Evolutionary conservation across 148 eudicot genomes (phyloP).

Genomic region (Spergularia marina): DNA sequence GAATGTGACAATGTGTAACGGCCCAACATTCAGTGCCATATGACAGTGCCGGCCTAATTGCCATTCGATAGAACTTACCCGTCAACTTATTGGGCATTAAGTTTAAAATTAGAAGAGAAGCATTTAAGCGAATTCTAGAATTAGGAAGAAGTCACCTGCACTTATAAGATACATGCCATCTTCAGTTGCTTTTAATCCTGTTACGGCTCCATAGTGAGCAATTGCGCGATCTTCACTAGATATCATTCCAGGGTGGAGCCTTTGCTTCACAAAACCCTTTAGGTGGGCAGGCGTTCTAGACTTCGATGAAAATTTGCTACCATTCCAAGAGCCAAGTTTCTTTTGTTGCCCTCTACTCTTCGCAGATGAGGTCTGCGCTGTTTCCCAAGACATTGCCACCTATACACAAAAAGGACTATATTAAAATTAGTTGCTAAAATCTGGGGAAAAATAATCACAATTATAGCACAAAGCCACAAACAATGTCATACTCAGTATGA

Average conservation of each 20-base stretch:
- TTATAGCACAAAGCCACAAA: neutral
- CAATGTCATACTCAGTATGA: neutral
- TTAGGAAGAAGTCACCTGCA: constrained; percentile 57
- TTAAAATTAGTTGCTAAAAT: neutral
- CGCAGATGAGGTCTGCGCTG: constrained; percentile 45
- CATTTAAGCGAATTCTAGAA: neutral
- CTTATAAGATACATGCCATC: constrained; percentile 96
- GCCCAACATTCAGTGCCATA: too few relatives aligned
- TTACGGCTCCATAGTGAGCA: constrained; percentile 92
- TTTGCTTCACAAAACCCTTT: constrained; percentile 61
- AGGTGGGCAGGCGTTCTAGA: constrained; percentile 39
- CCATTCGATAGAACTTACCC: too few relatives aligned
- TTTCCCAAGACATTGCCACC: constrained; percentile 49
- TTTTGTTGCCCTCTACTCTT: constrained; percentile 49
- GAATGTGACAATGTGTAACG: too few relatives aligned
- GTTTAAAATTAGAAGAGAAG: neutral
- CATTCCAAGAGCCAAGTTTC: constrained; percentile 46
- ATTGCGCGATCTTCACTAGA: constrained; percentile 87
- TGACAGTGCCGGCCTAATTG: too few relatives aligned
- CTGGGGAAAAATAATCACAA: too few relatives aligned
- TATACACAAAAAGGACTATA: constrained; percentile 13
- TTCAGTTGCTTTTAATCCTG: constrained; percentile 75
- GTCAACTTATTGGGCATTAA: too few relatives aligned
- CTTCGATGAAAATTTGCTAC: constrained; percentile 39
- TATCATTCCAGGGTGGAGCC: constrained; percentile 88